Percentiles rank a stretch among this genome's conserved stretches.
Conservation (phyloP, 257 asterid species). For the Solanum gracilifrons region DNA sequence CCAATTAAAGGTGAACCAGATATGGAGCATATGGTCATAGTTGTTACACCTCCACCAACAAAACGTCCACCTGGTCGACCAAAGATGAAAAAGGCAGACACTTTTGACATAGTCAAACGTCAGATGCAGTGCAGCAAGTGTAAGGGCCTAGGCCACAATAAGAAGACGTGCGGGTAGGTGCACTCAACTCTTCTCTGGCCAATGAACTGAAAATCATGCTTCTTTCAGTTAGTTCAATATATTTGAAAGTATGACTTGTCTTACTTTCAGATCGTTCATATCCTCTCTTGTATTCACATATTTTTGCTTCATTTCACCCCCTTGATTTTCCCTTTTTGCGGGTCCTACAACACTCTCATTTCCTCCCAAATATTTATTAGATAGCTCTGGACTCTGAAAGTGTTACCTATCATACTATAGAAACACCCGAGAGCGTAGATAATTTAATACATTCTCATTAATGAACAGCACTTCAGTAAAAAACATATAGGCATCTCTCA, state of each 20-base stretch:
- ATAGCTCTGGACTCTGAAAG: neutral
- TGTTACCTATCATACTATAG: neutral
- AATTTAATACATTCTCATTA: neutral
- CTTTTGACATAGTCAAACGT: slow-evolving; percentile 74
- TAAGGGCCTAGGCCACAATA: slow-evolving; percentile 96
- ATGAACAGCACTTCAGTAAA: neutral
- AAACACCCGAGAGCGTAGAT: neutral
- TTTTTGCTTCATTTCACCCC: neutral
- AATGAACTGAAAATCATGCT: neutral
- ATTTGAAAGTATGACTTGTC: neutral
- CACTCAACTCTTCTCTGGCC: neutral
- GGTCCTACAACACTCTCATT: neutral
- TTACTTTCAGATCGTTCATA: neutral
- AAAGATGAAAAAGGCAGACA: slow-evolving; percentile 61
- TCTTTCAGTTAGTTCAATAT: neutral
- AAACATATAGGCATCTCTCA: neutral
- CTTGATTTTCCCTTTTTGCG: neutral
- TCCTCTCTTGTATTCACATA: neutral
- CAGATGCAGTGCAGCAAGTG: slow-evolving; percentile 97
- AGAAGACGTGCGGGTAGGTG: slow-evolving; percentile 42
- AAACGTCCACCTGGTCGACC: slow-evolving; percentile 94
- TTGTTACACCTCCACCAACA: slow-evolving; percentile 89
- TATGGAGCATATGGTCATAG: slow-evolving; percentile 10
- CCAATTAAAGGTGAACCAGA: slow-evolving; percentile 54
- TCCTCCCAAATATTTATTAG: neutral